Conservation (phyloP, 768 basidiomycete species). For the Phanerochaete carnosa region DNA sequence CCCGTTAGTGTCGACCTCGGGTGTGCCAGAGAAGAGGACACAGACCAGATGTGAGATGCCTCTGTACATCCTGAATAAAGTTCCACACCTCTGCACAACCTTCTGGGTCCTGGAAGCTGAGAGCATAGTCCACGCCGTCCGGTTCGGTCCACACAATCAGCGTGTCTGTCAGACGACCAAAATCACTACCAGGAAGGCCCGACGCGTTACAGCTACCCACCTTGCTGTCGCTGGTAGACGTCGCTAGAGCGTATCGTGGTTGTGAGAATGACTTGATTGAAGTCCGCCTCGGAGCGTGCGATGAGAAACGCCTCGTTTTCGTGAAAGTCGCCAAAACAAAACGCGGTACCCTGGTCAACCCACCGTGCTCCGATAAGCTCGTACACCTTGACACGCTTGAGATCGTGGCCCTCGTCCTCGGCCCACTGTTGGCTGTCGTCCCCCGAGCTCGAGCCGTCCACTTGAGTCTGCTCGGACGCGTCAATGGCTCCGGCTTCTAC, state of each 20-base stretch:
- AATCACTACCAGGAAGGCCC: background rate
- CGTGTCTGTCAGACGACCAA: conserved; percentile 59
- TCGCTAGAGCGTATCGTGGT: conserved; percentile 81
- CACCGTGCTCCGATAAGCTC: conserved; percentile 88
- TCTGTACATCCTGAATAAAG: conserved; percentile 90
- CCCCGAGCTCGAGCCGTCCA: background rate
- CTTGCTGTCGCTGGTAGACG: conserved; percentile 86
- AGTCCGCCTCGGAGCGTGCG: conserved; percentile 77
- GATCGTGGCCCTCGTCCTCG: conserved; percentile 61
- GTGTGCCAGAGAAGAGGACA: conserved; percentile 6
- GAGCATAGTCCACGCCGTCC: conserved; percentile 89
- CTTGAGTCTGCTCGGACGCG: conserved; percentile 7
- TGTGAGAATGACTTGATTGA: conserved; percentile 68
- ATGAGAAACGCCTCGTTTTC: conserved; percentile 79
- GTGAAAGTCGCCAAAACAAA: conserved; percentile 87
- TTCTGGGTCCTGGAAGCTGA: conserved; percentile 95
- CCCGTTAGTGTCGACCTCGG: background rate
- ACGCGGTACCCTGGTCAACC: conserved; percentile 96
- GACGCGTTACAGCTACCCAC: conserved; percentile 37
- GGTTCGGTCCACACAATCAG: conserved; percentile 99
- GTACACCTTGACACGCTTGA: conserved; percentile 96
- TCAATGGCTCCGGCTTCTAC: conserved; percentile 5
- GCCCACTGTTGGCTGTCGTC: conserved; percentile 63
- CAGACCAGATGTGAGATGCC: conserved; percentile 67
- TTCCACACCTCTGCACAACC: conserved; percentile 98